phyloP scores from a whole-genome alignment of 257 asterid genomes.

The Fraxinus americana region DNA sequence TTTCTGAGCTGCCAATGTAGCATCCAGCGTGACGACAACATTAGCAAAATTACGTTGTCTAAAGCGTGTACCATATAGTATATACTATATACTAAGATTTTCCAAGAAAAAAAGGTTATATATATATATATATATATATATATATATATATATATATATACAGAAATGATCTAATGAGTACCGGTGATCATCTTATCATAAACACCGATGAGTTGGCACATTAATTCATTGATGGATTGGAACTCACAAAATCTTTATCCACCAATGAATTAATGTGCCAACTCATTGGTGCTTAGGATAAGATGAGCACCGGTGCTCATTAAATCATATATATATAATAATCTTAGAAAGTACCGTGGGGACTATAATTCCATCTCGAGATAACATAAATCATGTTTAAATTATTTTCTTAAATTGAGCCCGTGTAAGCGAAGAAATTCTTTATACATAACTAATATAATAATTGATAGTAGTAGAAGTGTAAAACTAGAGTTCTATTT shows the following conservation, averaged over 20 bases:
- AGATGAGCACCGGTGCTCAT: too few relatives aligned
- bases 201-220: too few relatives aligned
- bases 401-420: neutral
- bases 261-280: too few relatives aligned
- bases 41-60: conserved; percentile 10
- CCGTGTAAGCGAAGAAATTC: neutral
- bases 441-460: neutral
- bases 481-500: neutral
- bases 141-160: too few relatives aligned
- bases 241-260: too few relatives aligned
- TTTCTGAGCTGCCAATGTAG: conserved; percentile 15
- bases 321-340: too few relatives aligned
- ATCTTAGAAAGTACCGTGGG: neutral
- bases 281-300: too few relatives aligned
- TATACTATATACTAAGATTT: neutral
- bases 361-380: neutral
- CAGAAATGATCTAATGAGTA: too few relatives aligned
- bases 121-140: too few relatives aligned
- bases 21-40: conserved; percentile 21
- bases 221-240: too few relatives aligned
- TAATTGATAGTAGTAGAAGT: neutral
- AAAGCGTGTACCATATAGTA: neutral
- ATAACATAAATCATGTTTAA: neutral
- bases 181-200: too few relatives aligned
- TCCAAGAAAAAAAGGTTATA: neutral